phyloP scores from a whole-genome alignment of 2,329 filamentous ascomycete genomes.

The Cercospora citrullina region DNA sequence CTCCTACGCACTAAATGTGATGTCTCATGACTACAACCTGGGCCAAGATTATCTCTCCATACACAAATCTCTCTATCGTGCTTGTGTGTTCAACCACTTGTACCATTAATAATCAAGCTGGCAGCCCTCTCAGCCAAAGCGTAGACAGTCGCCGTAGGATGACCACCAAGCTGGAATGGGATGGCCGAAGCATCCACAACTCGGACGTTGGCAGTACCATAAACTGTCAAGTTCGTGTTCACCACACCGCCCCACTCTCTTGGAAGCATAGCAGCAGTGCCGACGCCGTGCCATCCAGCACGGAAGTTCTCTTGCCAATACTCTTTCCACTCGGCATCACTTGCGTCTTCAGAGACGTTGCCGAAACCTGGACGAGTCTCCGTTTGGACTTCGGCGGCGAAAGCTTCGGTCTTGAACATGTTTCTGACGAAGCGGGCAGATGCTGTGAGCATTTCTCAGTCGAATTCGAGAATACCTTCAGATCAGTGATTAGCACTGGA shows the following conservation, averaged over 20 bases:
- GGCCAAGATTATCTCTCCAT: no score
- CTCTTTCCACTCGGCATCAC: slow-evolving; percentile 25
- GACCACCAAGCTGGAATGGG: slow-evolving; percentile 24
- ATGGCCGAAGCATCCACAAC: slow-evolving; percentile 34
- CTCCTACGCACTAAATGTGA: no score
- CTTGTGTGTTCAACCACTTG: not conserved
- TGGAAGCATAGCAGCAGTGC: slow-evolving; percentile 33
- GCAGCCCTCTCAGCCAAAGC: slow-evolving; percentile 34
- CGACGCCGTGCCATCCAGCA: slow-evolving; percentile 26
- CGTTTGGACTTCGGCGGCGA: slow-evolving; percentile 33
- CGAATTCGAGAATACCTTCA: slow-evolving; percentile 23
- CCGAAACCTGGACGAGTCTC: slow-evolving; percentile 33
- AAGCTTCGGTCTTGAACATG: slow-evolving; percentile 20
- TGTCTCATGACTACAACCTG: no score
- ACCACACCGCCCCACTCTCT: slow-evolving; percentile 29
- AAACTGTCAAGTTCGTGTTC: slow-evolving; percentile 29
- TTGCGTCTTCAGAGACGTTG: slow-evolving; percentile 18
- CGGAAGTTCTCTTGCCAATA: slow-evolving; percentile 20
- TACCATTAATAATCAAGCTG: not conserved
- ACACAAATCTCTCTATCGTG: not conserved
- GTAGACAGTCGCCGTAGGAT: slow-evolving; percentile 29
- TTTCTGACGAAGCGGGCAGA: slow-evolving; percentile 30
- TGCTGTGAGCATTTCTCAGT: slow-evolving; percentile 31
- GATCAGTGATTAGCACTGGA: not conserved
- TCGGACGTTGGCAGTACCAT: slow-evolving; percentile 29